Base-by-base conservation (phyloP, 345 rosid genomes). In the Eutrema japonicum region DNA sequence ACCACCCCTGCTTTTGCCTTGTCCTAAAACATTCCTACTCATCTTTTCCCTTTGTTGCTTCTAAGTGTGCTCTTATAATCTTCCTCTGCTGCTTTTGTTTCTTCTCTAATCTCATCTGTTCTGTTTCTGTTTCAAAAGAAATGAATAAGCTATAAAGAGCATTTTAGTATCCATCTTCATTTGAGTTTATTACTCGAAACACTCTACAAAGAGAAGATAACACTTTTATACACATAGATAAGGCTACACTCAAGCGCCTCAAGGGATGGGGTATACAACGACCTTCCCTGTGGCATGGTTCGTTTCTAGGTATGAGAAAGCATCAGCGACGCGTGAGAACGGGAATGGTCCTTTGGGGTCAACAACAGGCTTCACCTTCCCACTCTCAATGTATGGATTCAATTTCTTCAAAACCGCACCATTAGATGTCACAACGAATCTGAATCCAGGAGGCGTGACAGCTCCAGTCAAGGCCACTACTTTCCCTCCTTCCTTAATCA, bases 381-480 rank as follows among this genome's bases (percentile, higher is more conserved):
- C 96, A 60, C 88, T 88, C 71, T 94, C 96, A 22, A 94, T 59
- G 64, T 85, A 94, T 5, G 93, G 87, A n/a, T 94, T 89, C 7
- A 94, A 76, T 78, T 91, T 89, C 89, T 89, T 94, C 73, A 94
- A 72, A 42, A 87, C 88, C 2, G 73, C 92, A 8, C 97, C 93
- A 4, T 85, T 80, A 68, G 96, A 89, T 30, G 97, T 91, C 55
- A 94, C 97, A 29, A 91, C 98, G 55, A 94, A 94, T 83, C 97
- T 78, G 58, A 91, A 94, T 42, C 97, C 96, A 51, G 96, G 96
- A 0, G 97, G 90, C 2, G 92, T 88, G 2, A 89, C 97, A 0
- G 97, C 96, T 5, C 98, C 98, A 0, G 98, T 94, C 61, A 94
- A 75, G 51, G 92, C 98, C 77, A 89, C 98, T 18, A 91, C 93